Percentiles rank a stretch among this genome's conserved stretches.
phyloP scores from a whole-genome alignment of 1,139 yeast genomes.

The Dujonia santamariae region DNA sequence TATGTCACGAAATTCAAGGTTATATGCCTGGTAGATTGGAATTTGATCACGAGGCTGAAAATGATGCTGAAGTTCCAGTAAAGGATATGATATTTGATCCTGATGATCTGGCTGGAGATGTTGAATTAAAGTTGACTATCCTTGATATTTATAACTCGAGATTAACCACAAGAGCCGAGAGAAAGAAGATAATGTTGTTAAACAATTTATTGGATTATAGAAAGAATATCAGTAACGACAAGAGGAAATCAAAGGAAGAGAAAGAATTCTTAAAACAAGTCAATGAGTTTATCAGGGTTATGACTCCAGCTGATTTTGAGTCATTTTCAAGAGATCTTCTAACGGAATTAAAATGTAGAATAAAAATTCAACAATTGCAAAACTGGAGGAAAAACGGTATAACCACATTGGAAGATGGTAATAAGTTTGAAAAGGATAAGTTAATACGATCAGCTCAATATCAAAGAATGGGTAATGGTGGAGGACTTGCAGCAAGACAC shows the following conservation, averaged over 20 bases:
- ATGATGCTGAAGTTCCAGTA: slow-evolving; percentile 91
- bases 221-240: slow-evolving; percentile 70
- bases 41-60: slow-evolving; percentile 93
- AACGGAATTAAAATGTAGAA: slow-evolving; percentile 74
- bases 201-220: slow-evolving; percentile 83
- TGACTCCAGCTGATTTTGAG: slow-evolving; percentile 77
- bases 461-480: slow-evolving; percentile 56
- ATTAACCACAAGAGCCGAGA: slow-evolving; percentile 87
- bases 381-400: slow-evolving; percentile 92
- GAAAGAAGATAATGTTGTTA: slow-evolving; percentile 76
- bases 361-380: slow-evolving; percentile 83
- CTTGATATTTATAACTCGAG: slow-evolving; percentile 87
- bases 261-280: slow-evolving; percentile 72
- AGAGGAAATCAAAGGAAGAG: slow-evolving; percentile 84
- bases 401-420: slow-evolving; percentile 78
- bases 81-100: slow-evolving; percentile 96
- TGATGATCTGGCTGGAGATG: slow-evolving; percentile 84
- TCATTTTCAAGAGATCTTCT: slow-evolving; percentile 69
- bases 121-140: slow-evolving; percentile 83
- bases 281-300: slow-evolving; percentile 77
- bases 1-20: slow-evolving; percentile 96
- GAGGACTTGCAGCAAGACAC: slow-evolving; percentile 27
- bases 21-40: slow-evolving; percentile 98
- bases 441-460: slow-evolving; percentile 56
- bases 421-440: slow-evolving; percentile 85